A percentile compares a stretch with the other conserved stretches of the same genome.
Evolutionary conservation across 345 rosid species (phyloP).

Genomic region (Anastatica hierochuntica): DNA sequence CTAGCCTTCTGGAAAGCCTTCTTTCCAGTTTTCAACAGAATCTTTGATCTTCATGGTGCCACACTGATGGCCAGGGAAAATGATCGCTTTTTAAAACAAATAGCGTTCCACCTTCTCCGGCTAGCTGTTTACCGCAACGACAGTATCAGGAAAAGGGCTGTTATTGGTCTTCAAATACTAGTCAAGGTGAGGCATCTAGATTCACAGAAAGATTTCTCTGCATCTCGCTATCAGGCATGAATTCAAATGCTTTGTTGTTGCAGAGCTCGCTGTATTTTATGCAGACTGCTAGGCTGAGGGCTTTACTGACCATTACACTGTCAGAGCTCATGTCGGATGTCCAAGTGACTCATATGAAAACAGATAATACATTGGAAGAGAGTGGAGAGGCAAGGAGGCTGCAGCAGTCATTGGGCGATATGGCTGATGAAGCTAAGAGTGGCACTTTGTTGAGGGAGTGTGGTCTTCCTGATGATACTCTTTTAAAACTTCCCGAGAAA

Average conservation of each 20-base stretch:
- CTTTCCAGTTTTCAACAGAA: slow-evolving; percentile 65
- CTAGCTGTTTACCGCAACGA: slow-evolving; percentile 93
- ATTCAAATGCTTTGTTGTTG: slow-evolving; percentile 27
- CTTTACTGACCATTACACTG: slow-evolving; percentile 86
- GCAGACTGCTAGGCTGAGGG: slow-evolving; percentile 95
- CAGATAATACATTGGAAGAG: slow-evolving; percentile 92
- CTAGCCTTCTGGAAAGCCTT: slow-evolving; percentile 81
- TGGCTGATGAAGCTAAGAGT: slow-evolving; percentile 82
- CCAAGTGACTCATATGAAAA: slow-evolving; percentile 88
- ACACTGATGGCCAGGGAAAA: slow-evolving; percentile 97
- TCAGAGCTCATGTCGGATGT: slow-evolving; percentile 97
- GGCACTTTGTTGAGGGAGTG: slow-evolving; percentile 54
- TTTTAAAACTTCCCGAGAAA: slow-evolving; percentile 44
- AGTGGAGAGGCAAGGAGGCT: slow-evolving; percentile 93
- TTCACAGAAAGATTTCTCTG: slow-evolving; percentile 12
- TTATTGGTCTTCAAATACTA: slow-evolving; percentile 85
- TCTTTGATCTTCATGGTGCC: slow-evolving; percentile 91
- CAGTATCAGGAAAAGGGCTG: slow-evolving; percentile 89
- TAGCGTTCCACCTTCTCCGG: slow-evolving; percentile 93
- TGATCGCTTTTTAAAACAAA: slow-evolving; percentile 96
- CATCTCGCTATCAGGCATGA: slow-evolving; percentile 3
- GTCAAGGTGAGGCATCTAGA: slow-evolving; percentile 54
- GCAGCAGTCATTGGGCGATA: slow-evolving; percentile 80
- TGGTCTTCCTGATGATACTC: slow-evolving; percentile 68
- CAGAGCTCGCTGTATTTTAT: slow-evolving; percentile 90